Evolutionary conservation across 202 grass and related monocot species (phyloP), one percentile per base, ranked within the genome.

Genomic region (Panicum virgatum): DNA sequence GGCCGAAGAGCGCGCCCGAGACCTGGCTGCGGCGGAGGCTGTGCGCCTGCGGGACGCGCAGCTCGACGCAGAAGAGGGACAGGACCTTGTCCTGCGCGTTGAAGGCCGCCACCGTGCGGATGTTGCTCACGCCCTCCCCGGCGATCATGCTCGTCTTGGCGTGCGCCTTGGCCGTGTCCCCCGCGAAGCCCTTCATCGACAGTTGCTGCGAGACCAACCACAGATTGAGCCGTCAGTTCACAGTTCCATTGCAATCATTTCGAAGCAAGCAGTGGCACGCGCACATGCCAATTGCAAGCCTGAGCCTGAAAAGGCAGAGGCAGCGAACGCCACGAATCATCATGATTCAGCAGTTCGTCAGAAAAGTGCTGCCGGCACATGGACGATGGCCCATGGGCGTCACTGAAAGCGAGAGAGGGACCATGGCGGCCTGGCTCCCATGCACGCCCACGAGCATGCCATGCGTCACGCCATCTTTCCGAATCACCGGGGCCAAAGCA

Each of bases 141-240:
- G 91, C 94, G 54, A 97, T 92, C 91, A 92, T 92, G 82, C 89
- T 94, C 50, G 89, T 92, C 80, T 89, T 92, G 30, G 94, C 94
- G 76, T 97, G 91, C 19, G 94, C 94, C 77, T 94, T 97, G 1
- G 89, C 91, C 5, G 87, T 90, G 87, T 97, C 87, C 4, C 91
- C 94, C 0, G 87, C 89, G 81, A 94, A 94, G 0, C 89, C 94
- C 76, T 94, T 97, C 89, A 94, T 86, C 1, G 89, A 97, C 52
- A 97, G 85, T 94, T 97, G 91, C 91, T 97, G 89, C 69, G 23
- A 26, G 23, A 26, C 1, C 3, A 5, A 59, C 6, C 4, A 46
- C 15, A 27, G 15, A 4, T 3, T 3, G 3, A 2, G 60, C 15
- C 27, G 46, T 25, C 20, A 64, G 22, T 9, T 62, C 32, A 4